These are phyloP conservation scores for Pyrus hybrid DNA, from an alignment of 331 rosid species.

Conservation along the genomic window DNA sequence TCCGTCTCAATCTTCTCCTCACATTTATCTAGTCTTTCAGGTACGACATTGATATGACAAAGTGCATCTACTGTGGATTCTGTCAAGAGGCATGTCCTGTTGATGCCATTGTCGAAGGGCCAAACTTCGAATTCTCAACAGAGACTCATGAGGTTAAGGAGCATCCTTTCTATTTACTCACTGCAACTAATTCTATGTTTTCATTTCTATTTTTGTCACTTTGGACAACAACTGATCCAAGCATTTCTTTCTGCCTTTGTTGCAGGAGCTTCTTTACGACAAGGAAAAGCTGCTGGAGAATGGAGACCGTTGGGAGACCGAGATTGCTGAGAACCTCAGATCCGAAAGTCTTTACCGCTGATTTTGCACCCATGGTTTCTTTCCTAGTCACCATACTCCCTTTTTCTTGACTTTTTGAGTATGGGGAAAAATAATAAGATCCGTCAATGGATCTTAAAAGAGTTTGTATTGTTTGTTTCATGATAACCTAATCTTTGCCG, in stretches of 20 bases:
- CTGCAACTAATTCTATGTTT: neutral
- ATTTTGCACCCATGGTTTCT: slow-evolving; percentile 14
- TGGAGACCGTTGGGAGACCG: slow-evolving; percentile 99
- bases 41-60: slow-evolving; percentile 99
- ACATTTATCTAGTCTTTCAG: slow-evolving; percentile 37
- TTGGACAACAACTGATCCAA: neutral
- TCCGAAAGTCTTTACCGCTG: slow-evolving; percentile 97
- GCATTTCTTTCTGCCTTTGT: neutral
- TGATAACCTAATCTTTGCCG: neutral
- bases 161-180: neutral
- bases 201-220: neutral
- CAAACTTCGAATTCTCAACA: slow-evolving; percentile 88
- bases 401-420: slow-evolving; percentile 3
- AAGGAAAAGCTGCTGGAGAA: slow-evolving; percentile 97
- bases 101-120: slow-evolving; percentile 99
- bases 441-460: slow-evolving; percentile 8
- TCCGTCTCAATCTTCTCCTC: neutral
- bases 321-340: slow-evolving; percentile 95
- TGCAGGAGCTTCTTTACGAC: slow-evolving; percentile 96
- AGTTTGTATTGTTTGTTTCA: slow-evolving; percentile 1
- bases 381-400: slow-evolving; percentile 5
- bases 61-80: slow-evolving; percentile 98
- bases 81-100: slow-evolving; percentile 99
- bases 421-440: slow-evolving; percentile 26
- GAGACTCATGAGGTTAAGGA: slow-evolving; percentile 92